These are phyloP conservation scores for Ashbya aceris DNA, from an alignment of 1,139 yeast species.

Conservation along the genomic window DNA sequence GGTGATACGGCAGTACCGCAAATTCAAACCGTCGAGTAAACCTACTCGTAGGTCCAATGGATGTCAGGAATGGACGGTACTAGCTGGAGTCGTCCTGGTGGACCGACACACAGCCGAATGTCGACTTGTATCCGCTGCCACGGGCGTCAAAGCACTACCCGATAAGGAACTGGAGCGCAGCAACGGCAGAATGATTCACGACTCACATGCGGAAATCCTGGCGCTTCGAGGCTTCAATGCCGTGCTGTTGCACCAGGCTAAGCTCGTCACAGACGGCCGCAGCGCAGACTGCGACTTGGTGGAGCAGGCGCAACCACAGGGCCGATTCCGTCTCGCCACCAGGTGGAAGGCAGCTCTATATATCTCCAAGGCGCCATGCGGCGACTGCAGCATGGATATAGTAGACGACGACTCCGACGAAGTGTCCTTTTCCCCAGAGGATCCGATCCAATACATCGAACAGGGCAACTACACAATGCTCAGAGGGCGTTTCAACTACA, in stretches of 20 bases:
- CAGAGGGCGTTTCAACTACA: constrained; percentile 62
- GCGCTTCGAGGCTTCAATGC: constrained; percentile 59
- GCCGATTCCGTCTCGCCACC: constrained; percentile 22
- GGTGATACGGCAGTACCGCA: constrained; percentile 29
- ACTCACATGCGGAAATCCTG: constrained; percentile 81
- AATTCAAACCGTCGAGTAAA: constrained; percentile 40
- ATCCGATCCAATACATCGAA: constrained; percentile 26
- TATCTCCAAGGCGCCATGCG: constrained; percentile 83
- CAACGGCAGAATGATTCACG: constrained; percentile 63
- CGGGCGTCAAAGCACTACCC: constrained; percentile 79
- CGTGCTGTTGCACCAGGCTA: constrained; percentile 15
- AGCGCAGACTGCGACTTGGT: constrained; percentile 29
- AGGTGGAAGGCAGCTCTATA: constrained; percentile 47
- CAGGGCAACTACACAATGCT: constrained; percentile 25
- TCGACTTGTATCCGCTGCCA: constrained; percentile 46
- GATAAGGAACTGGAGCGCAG: constrained; percentile 36
- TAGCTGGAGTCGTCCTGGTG: constrained; percentile 62
- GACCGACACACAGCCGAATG: constrained; percentile 17
- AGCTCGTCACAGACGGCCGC: constrained; percentile 14
- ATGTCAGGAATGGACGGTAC: constrained; percentile 69
- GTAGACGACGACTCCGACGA: constrained; percentile 22
- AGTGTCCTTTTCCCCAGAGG: constrained; percentile 25
- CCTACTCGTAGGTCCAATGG: constrained; percentile 58
- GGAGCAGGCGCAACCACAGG: constrained; percentile 7
- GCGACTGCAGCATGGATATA: constrained; percentile 68